Evolutionary conservation across 257 asterid genomes (phyloP), one percentile per base, ranked within the genome.

Genomic region (Parsonsia alboflavescens): DNA sequence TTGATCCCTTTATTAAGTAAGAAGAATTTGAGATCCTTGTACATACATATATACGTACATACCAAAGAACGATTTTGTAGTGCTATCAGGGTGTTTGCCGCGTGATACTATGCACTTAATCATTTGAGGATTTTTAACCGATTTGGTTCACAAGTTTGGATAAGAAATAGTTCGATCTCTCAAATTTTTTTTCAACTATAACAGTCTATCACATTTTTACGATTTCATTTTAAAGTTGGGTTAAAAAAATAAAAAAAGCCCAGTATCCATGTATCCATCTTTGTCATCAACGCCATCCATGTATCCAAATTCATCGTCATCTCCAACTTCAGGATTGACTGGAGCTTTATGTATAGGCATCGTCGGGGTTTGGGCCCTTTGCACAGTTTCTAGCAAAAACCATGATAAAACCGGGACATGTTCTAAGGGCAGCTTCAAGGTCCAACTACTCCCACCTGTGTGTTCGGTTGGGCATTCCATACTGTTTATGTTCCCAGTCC

Each of bases 361-460:
- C 39, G 70, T 93, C 52, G 97, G 98, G n/a, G 0, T 86, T 91
- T n/a, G 98, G 98, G 26, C 86, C 91, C 0, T 93, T 93, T 41
- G 98, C 89, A 0, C 96, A 88, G 79, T 93, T 93, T 78, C 74
- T 93, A 77, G 86, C 86, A 0, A 80, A 86, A 81, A 89, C 94
- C 44, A 85, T 93, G 92, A 61, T 86, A 22, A 88, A 76, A 70
- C 94, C 89, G 70, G 96, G 98, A 5, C 93, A 91, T 61, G 70
- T 77, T 36, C 68, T 93, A 26, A 73, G 75, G 42, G 96, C 89
- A 13, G 87, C 93, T 46, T 93, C 98, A 21, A 86, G 96, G 84
- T 88, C 98, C 68, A 96, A 93, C 76, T 82, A 88, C 80, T 85
- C 96, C 0, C 73, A 86, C 15, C 74, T 76, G 24, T 91, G 96